phyloP scores from a whole-genome alignment of 306 rosid genomes.

The Pachyrhizus erosus region DNA sequence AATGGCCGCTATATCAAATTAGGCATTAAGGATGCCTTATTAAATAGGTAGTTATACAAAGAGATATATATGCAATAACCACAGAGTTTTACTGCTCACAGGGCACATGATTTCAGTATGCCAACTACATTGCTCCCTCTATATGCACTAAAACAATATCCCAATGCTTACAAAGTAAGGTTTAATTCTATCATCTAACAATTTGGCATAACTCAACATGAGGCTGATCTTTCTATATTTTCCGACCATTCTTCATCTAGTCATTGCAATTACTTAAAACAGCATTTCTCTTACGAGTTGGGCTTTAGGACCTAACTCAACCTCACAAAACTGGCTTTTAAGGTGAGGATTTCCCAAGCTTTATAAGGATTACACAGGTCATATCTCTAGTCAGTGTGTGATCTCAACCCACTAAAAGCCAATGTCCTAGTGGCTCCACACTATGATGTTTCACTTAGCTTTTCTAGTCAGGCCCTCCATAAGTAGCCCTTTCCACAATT shows the following conservation, averaged over 20 bases:
- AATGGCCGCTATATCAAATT: neutral
- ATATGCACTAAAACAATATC: neutral
- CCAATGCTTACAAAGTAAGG: conserved; percentile 1
- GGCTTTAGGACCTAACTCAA: too few relatives aligned
- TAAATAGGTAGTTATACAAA: neutral
- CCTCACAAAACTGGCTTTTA: too few relatives aligned
- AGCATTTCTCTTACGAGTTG: too few relatives aligned
- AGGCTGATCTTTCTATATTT: neutral
- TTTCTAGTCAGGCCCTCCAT: too few relatives aligned
- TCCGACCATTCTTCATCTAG: neutral
- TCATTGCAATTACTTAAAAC: neutral
- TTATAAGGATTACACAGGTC: too few relatives aligned
- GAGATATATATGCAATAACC: neutral
- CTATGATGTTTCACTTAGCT: too few relatives aligned
- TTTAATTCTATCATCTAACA: neutral
- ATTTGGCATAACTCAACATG: neutral
- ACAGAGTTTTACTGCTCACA: neutral
- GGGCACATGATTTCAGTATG: neutral
- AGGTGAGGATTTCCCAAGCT: too few relatives aligned
- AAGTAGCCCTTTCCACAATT: too few relatives aligned
- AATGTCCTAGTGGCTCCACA: too few relatives aligned
- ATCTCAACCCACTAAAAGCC: too few relatives aligned
- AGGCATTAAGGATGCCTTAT: neutral
- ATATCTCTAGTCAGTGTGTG: too few relatives aligned
- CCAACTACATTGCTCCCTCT: neutral